A percentile compares a stretch with the other conserved stretches of the same genome.
These are phyloP conservation scores for Lipomyces spencermartinsiae DNA, from an alignment of 805 yeast species.

Conservation along the genomic window DNA sequence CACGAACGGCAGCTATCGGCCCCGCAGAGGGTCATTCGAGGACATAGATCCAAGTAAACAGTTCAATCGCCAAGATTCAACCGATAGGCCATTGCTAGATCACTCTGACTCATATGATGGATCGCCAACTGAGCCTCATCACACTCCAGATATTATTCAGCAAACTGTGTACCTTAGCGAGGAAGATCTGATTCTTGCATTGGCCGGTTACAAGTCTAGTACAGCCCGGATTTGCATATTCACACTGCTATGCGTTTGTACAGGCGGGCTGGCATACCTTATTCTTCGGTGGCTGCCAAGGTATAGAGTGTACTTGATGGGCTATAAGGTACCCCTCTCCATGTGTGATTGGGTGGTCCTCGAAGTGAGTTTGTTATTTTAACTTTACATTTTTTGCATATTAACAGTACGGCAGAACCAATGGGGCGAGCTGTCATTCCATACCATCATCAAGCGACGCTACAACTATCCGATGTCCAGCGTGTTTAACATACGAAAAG, in stretches of 20 bases:
- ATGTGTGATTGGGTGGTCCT: conserved; percentile 90
- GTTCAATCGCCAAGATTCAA: conserved; percentile 15
- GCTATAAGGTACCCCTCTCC: conserved; percentile 71
- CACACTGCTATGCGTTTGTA: conserved; percentile 58
- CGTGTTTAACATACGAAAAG: conserved; percentile 53
- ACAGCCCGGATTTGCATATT: conserved; percentile 55
- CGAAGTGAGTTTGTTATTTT: conserved; percentile 50
- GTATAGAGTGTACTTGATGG: conserved; percentile 70
- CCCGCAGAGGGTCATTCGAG: not conserved
- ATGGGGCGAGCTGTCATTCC: conserved; percentile 78
- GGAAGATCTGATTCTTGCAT: conserved; percentile 92
- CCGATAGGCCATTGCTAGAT: conserved; percentile 16
- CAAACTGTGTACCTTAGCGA: conserved; percentile 94
- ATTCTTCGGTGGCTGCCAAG: conserved; percentile 86
- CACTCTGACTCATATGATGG: conserved; percentile 10
- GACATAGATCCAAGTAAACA: conserved; percentile 1
- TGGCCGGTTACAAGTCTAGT: conserved; percentile 82
- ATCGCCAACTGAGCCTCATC: not conserved
- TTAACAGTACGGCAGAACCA: conserved; percentile 57
- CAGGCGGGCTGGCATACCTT: conserved; percentile 77
- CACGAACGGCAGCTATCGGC: conserved; percentile 7
- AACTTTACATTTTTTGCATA: not conserved
- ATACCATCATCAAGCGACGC: conserved; percentile 61
- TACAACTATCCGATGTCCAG: conserved; percentile 77
- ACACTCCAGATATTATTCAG: conserved; percentile 16